Percentiles rank a stretch among this genome's conserved stretches.
Conservation (phyloP, 805 yeast species). For the Cyberlindnera subsufficiens region DNA sequence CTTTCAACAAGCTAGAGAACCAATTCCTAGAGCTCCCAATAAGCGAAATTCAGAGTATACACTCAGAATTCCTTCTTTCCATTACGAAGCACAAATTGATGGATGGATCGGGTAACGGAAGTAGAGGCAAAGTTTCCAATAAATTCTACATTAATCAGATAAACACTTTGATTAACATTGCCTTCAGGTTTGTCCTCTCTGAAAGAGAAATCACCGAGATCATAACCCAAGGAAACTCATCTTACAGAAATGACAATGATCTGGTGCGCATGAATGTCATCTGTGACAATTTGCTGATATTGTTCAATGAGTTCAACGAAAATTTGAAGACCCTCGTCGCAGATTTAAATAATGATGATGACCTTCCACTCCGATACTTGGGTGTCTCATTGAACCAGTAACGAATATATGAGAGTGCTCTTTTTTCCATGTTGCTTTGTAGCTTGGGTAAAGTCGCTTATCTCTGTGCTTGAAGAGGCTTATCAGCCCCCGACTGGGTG, state of each 20-base stretch:
- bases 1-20: slow-evolving; percentile 5
- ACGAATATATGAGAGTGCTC: neutral
- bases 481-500: too few species aligned
- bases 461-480: too few species aligned
- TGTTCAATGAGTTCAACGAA: slow-evolving; percentile 39
- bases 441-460: too few species aligned
- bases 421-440: too few species aligned
- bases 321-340: slow-evolving; percentile 36
- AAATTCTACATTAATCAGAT: slow-evolving; percentile 37
- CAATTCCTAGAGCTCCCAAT: slow-evolving; percentile 32
- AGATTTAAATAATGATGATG: slow-evolving; percentile 50
- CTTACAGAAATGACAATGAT: slow-evolving; percentile 23
- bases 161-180: slow-evolving; percentile 28
- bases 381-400: slow-evolving; percentile 28
- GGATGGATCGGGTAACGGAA: slow-evolving; percentile 18
- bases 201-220: slow-evolving; percentile 33
- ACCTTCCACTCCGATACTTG: slow-evolving; percentile 41
- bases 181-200: slow-evolving; percentile 33
- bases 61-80: slow-evolving; percentile 27
- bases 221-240: slow-evolving; percentile 19
- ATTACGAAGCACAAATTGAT: slow-evolving; percentile 33
- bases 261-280: slow-evolving; percentile 20
- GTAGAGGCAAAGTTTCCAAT: slow-evolving; percentile 32
- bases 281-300: slow-evolving; percentile 34
- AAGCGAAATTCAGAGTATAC: slow-evolving; percentile 40